phyloP scores from a whole-genome alignment of 768 basidiomycete genomes.

The Strobilomyces echinocephalus region DNA sequence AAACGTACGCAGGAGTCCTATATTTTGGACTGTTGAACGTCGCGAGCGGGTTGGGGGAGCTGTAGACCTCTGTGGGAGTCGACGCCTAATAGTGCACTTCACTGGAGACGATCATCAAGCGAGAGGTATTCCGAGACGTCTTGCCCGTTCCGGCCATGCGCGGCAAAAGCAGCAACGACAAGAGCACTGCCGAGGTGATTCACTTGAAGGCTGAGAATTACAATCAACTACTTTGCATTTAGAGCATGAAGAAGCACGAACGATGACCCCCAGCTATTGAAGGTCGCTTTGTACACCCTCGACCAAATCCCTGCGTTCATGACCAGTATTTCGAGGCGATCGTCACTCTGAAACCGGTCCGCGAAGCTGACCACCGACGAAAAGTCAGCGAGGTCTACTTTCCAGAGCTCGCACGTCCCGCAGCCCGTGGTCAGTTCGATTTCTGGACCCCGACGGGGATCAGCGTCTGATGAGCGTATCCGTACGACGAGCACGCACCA shows the following conservation, averaged over 20 bases:
- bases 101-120: slow-evolving; percentile 33
- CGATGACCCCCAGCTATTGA: slow-evolving; percentile 46
- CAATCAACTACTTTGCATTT: background rate
- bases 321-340: slow-evolving; percentile 32
- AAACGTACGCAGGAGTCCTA: slow-evolving; percentile 14
- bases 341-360: slow-evolving; percentile 8
- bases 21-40: slow-evolving; percentile 22
- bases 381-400: slow-evolving; percentile 15
- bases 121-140: slow-evolving; percentile 17
- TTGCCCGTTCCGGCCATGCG: slow-evolving; percentile 23
- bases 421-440: slow-evolving; percentile 26
- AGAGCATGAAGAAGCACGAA: slow-evolving; percentile 16
- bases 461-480: background rate
- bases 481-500: slow-evolving; percentile 11
- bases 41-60: slow-evolving; percentile 19
- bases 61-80: slow-evolving; percentile 19
- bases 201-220: slow-evolving; percentile 28
- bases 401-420: slow-evolving; percentile 15
- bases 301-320: slow-evolving; percentile 37
- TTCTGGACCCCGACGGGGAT: slow-evolving; percentile 8
- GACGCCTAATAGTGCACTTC: slow-evolving; percentile 18
- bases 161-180: slow-evolving; percentile 33
- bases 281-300: slow-evolving; percentile 21
- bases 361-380: slow-evolving; percentile 11
- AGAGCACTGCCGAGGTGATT: slow-evolving; percentile 33